Evolutionary conservation across 2,329 filamentous ascomycete species (phyloP), one percentile per base, ranked within the genome.

Genomic region (Colletotrichum sp.): DNA sequence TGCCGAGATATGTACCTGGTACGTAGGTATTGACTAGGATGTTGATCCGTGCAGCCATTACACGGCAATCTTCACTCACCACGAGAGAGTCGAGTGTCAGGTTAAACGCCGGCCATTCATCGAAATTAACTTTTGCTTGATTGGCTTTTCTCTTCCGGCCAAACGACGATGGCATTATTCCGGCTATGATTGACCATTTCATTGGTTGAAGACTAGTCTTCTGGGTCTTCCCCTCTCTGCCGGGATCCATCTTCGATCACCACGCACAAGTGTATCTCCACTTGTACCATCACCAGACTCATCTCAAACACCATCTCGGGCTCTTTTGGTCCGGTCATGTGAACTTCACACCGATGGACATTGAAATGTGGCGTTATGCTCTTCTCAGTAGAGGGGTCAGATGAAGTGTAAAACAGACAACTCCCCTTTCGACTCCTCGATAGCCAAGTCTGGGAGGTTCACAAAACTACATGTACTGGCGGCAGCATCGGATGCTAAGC

Each of bases 401-500:
- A 22, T 27, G 65, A 68, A 30, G 19, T 57, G 19, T 34, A 34
- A 57, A 68, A 34, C 44, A 4, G 3, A 28, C 25, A 13, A 34
- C 2, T n/a, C 1, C n/a, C 9, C 8, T 4, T 15, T 16, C 65
- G 0, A 39, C 4, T 39, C 19, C 4, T 7, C 7, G 12, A 61
- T 16, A 9, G 8, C 28, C 9, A 1, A 15, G 3, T 19, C 5
- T 0, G 2, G 1, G 44, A 3, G 11, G 8, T 48, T 4, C 3
- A 9, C 15, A 59, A 19, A 44, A 0, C 8, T 44, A 4, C 19
- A 44, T n/a, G 9, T 1, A 1, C 55, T 11, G 5, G 15, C 0
- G 5, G 15, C 0, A 28, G 5, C 34, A n/a, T 15, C 6, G 6
- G 11, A 22, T 32, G 8, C n/a, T 16, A 19, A 39, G 19, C n/a